A percentile compares a stretch with the other conserved stretches of the same genome.
Conservation (phyloP, 2,329 filamentous ascomycete species). For the Xylariaceae sp. region DNA sequence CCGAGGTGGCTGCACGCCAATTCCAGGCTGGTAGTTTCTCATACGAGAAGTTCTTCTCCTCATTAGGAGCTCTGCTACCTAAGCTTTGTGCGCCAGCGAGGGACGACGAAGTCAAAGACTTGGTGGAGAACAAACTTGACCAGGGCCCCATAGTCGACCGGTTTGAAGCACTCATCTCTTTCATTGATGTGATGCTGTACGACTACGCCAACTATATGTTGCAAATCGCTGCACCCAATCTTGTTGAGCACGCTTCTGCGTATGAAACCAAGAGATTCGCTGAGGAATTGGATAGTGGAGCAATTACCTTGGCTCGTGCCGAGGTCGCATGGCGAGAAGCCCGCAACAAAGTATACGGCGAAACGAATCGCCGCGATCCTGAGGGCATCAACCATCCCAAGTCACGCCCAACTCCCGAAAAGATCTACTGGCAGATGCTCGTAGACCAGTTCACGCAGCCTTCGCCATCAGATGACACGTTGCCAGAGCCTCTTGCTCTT, state of each 20-base stretch:
- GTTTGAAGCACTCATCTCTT: slow-evolving; percentile 67
- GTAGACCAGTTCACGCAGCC: slow-evolving; percentile 69
- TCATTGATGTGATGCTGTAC: slow-evolving; percentile 71
- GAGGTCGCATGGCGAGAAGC: slow-evolving; percentile 62
- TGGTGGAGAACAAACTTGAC: slow-evolving; percentile 57
- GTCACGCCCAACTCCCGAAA: slow-evolving; percentile 60
- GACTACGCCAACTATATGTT: slow-evolving; percentile 81
- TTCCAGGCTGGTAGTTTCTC: slow-evolving; percentile 70
- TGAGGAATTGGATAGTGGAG: slow-evolving; percentile 54
- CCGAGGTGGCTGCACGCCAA: slow-evolving; percentile 63
- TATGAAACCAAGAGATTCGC: slow-evolving; percentile 72
- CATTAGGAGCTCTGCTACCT: slow-evolving; percentile 69
- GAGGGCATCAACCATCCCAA: slow-evolving; percentile 58
- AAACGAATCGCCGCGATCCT: slow-evolving; percentile 63
- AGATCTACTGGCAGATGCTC: slow-evolving; percentile 70
- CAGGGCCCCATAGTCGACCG: slow-evolving; percentile 66
- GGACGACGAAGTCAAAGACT: slow-evolving; percentile 67
- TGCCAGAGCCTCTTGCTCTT: slow-evolving; percentile 70
- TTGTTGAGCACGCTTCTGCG: slow-evolving; percentile 64
- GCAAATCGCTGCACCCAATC: slow-evolving; percentile 62
- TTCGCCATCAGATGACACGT: slow-evolving; percentile 45
- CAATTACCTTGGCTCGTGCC: slow-evolving; percentile 53
- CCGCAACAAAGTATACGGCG: slow-evolving; percentile 57
- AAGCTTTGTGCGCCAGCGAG: slow-evolving; percentile 76
- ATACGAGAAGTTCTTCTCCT: slow-evolving; percentile 72